phyloP scores from a whole-genome alignment of 768 basidiomycete genomes.

The Tylopilus felleus region DNA sequence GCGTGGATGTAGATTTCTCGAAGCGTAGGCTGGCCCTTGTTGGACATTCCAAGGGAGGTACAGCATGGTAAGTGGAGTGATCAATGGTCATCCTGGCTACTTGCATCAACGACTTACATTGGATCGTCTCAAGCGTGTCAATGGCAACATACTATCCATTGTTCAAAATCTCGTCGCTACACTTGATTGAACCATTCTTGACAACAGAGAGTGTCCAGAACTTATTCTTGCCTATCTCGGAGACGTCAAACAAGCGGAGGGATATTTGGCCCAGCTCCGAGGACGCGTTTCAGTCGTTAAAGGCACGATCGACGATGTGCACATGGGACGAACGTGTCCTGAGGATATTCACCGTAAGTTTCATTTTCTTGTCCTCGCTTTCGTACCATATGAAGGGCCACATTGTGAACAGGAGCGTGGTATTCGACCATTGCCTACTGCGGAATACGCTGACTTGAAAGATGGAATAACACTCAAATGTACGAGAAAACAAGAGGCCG shows the following conservation, averaged over 20 bases:
- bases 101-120: too few relatives aligned
- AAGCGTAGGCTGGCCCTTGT: too few relatives aligned
- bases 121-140: too few relatives aligned
- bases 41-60: too few relatives aligned
- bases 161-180: conserved; percentile 7
- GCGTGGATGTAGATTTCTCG: too few relatives aligned
- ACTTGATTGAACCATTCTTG: conserved; percentile 4
- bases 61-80: too few relatives aligned
- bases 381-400: not conserved
- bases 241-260: not conserved
- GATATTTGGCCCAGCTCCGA: not conserved
- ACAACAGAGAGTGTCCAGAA: not conserved
- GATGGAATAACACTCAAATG: conserved; percentile 5
- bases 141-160: not conserved
- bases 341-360: not conserved
- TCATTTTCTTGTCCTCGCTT: not conserved
- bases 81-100: too few relatives aligned
- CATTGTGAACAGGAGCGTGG: not conserved
- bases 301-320: not conserved
- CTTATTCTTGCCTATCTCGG: not conserved
- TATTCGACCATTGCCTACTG: not conserved
- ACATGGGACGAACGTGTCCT: conserved; percentile 9
- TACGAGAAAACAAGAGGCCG: not conserved
- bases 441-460: not conserved
- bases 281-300: not conserved